Base-by-base conservation (phyloP, 2,329 filamentous ascomycete species). In the Seiridium unicorne region DNA sequence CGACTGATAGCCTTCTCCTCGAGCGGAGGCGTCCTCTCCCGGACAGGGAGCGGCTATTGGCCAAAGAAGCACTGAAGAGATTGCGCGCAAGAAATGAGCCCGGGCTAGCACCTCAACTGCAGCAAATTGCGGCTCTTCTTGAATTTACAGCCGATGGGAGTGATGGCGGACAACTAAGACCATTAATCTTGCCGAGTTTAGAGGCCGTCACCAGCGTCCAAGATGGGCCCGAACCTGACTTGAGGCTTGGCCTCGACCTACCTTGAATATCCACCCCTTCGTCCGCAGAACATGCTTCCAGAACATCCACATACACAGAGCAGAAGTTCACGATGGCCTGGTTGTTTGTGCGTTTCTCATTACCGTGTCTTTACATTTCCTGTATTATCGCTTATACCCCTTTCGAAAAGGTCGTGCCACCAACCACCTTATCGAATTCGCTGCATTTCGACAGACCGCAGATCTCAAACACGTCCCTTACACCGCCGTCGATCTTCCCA, bases 381-480 rank as follows among this genome's bases (percentile, higher is more conserved):
- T 57, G 38, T 38, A 40, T 6, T 51, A 34, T 47, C 8, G 38
- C n/a, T 46, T 58, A 62, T n/a, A 69, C 67, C 2, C 68, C 69
- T 26, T 69, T 69, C 18, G 60, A 54, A 58, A 70, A 73, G 47
- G 66, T 68, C 58, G 64, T 64, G 0, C 71, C 70, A 1, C 70
- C 70, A 51, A 69, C 64, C 46, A 67, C 63, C 60, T 69, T 65
- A 44, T 73, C 70, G 49, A 73, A 72, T 6, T 65, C 67, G 1
- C 65, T 65, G 49, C 66, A 70, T 60, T 67, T 65, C 31, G 62
- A 65, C 56, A 73, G 42, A 8, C 70, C 70, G 58, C 68, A 73
- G 4, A 71, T 49, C 60, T 73, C 66, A 55, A 73, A 73, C 3
- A 72, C 60, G 51, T 72, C 68, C 46, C 67, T 61, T 6, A 71